Evolutionary conservation across 2,329 filamentous ascomycete genomes (phyloP), one percentile per base, ranked within the genome.

Genomic region (Ceratocystis destructans): DNA sequence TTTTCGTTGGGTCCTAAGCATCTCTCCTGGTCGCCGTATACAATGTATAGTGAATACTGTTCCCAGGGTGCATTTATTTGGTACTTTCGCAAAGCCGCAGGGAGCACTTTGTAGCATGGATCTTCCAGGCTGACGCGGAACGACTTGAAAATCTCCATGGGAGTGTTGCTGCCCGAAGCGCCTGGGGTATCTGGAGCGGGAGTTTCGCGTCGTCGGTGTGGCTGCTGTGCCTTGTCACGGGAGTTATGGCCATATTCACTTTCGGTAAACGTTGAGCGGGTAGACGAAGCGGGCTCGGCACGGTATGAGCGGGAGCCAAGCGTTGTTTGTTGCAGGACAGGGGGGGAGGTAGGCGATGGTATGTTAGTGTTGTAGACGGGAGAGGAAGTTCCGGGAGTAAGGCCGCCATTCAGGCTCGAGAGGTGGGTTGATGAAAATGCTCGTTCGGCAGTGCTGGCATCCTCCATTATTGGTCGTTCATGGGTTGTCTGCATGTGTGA

Each of bases 111-210:
- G 79, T 96, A 89, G 77, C 94, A 99, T 2, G 94, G 94, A 73
- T 99, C 94, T 71, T 99, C 94, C 83, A 97, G 95, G 74, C 89
- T 94, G 69, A 99, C 94, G 48, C 93, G 87, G 82, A 99, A 99
- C 1, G 90, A 96, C 75, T 99, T 99, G 85, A 97, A 97, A 68
- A 99, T 96, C 76, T 99, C 94, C 68, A 96, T 92, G 1, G 83
- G 84, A 12, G 81, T 78, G 68, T 81, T 82, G 72, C 78, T 79
- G 2, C 66, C 63, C 6, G 63, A 65, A n/a, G 55, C 55, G 17
- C 50, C 64, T 0, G 83, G 82, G 0, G 83, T 85, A 69, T 87
- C 83, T 1, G 83, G 82, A n/a, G 10, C 82, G 0, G 84, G 84
- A 1, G 83, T 86, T 73, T 84, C 83, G 70, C 82, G 79, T 61